phyloP scores from a whole-genome alignment of 805 yeast species.

The Clavispora vitiphila region DNA sequence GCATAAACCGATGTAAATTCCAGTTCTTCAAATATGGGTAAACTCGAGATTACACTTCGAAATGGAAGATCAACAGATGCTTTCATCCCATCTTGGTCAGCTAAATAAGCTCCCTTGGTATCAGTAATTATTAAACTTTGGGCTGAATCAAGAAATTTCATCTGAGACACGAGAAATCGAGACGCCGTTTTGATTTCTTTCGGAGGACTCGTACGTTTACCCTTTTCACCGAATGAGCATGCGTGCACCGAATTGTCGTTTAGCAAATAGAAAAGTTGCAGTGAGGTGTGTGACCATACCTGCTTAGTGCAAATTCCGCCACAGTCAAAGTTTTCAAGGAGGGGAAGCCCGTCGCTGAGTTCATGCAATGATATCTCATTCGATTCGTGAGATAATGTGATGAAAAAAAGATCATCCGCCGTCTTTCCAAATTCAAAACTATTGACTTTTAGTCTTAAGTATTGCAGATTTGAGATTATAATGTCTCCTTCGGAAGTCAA shows the following conservation, averaged over 20 bases:
- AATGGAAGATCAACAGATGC: conserved; percentile 4
- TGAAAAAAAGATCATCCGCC: conserved; percentile 3
- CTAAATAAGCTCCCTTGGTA: conserved; percentile 3
- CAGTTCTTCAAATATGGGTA: conserved; percentile 1
- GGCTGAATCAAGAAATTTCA: neutral
- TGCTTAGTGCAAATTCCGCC: conserved; percentile 12
- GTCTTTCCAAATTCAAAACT: conserved; percentile 22
- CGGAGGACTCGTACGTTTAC: neutral
- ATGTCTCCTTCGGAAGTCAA: conserved; percentile 18
- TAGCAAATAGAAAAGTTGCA: conserved; percentile 9
- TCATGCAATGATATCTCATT: conserved; percentile 14
- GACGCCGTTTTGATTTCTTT: conserved; percentile 5
- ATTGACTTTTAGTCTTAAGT: conserved; percentile 20
- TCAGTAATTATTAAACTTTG: conserved; percentile 6
- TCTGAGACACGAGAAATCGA: conserved; percentile 12
- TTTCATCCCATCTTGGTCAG: neutral
- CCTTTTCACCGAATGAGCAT: neutral
- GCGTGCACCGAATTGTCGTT: conserved; percentile 16
- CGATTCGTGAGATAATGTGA: conserved; percentile 14
- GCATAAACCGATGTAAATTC: neutral
- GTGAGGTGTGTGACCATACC: conserved; percentile 12
- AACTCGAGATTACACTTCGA: conserved; percentile 4
- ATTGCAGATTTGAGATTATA: conserved; percentile 17
- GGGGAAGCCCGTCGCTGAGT: conserved; percentile 7
- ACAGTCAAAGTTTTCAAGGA: conserved; percentile 2